These are phyloP conservation scores for Lactarius psammicola DNA, from an alignment of 768 basidiomycete genomes.

Conservation along the genomic window DNA sequence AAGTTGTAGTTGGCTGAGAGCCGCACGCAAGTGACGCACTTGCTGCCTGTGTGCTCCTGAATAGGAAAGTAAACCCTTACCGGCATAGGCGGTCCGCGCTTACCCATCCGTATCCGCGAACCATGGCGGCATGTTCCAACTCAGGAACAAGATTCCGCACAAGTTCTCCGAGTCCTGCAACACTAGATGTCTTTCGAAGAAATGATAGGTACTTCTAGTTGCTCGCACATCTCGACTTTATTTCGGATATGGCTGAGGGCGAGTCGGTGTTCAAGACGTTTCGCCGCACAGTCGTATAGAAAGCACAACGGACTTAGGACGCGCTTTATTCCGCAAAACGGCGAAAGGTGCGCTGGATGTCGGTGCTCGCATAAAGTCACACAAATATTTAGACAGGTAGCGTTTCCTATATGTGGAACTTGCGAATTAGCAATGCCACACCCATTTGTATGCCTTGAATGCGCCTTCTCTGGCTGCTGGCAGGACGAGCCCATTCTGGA, in stretches of 20 bases:
- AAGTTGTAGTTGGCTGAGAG: slow-evolving; percentile 5
- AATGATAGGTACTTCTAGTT: slow-evolving; percentile 23
- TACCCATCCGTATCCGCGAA: neutral
- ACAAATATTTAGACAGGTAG: slow-evolving; percentile 38
- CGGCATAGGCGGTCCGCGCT: slow-evolving; percentile 6
- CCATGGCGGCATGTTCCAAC: slow-evolving; percentile 17
- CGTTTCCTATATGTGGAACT: slow-evolving; percentile 60
- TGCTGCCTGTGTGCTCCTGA: slow-evolving; percentile 13
- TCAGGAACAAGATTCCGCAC: slow-evolving; percentile 15
- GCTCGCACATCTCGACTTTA: slow-evolving; percentile 44
- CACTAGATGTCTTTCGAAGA: slow-evolving; percentile 18
- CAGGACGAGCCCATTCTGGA: slow-evolving; percentile 49
- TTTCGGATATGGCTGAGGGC: slow-evolving; percentile 38
- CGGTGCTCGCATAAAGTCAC: neutral
- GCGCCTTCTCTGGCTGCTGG: slow-evolving; percentile 72
- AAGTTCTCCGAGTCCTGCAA: slow-evolving; percentile 4
- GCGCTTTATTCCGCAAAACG: slow-evolving; percentile 54
- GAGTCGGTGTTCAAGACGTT: slow-evolving; percentile 46
- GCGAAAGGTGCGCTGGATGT: slow-evolving; percentile 53
- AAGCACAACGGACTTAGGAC: slow-evolving; percentile 45
- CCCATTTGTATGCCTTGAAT: slow-evolving; percentile 71
- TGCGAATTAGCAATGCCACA: slow-evolving; percentile 57
- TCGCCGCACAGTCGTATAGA: slow-evolving; percentile 55
- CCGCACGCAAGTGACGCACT: slow-evolving; percentile 6
- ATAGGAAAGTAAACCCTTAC: slow-evolving; percentile 16